Evolutionary conservation across 345 rosid species (phyloP).

Genomic region (Euphorbia pulcherrima): DNA sequence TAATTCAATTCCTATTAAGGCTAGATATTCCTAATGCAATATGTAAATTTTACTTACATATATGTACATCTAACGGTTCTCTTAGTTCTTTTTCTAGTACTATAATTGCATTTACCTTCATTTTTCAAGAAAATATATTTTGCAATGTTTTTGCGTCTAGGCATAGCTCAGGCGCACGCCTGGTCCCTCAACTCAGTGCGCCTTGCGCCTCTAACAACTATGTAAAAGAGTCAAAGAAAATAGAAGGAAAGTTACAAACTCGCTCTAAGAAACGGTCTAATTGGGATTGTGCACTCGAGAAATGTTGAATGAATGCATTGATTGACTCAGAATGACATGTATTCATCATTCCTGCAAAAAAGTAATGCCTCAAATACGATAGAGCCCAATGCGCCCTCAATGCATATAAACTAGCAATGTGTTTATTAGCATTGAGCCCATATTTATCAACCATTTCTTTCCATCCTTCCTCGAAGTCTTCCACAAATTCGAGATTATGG

Average conservation of each 20-base stretch:
- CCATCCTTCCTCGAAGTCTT: constrained; percentile 46
- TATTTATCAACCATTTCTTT: constrained; percentile 39
- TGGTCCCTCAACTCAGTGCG: too few species aligned
- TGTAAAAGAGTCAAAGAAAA: not conserved
- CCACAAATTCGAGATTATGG: constrained; percentile 32
- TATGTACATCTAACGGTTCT: too few species aligned
- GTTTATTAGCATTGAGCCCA: constrained; percentile 44
- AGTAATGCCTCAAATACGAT: constrained; percentile 30
- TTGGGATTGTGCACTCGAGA: constrained; percentile 30
- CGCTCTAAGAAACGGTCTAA: constrained; percentile 42
- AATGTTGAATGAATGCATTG: constrained; percentile 30
- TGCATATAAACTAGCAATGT: constrained; percentile 34
- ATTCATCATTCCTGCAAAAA: constrained; percentile 36
- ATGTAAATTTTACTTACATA: too few species aligned
- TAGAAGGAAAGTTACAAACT: constrained; percentile 21
- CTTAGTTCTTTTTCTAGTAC: too few species aligned
- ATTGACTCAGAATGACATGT: constrained; percentile 30
- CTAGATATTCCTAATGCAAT: too few species aligned
- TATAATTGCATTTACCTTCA: too few species aligned
- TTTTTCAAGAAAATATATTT: too few species aligned
- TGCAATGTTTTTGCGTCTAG: too few species aligned
- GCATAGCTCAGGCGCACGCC: too few species aligned
- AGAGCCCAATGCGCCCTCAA: constrained; percentile 33
- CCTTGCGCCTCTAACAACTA: too few species aligned
- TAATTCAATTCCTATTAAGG: too few species aligned